Evolutionary conservation across 2,329 filamentous ascomycete species (phyloP), one percentile per base, ranked within the genome.

Genomic region (Colletotrichum gloeosporioides): DNA sequence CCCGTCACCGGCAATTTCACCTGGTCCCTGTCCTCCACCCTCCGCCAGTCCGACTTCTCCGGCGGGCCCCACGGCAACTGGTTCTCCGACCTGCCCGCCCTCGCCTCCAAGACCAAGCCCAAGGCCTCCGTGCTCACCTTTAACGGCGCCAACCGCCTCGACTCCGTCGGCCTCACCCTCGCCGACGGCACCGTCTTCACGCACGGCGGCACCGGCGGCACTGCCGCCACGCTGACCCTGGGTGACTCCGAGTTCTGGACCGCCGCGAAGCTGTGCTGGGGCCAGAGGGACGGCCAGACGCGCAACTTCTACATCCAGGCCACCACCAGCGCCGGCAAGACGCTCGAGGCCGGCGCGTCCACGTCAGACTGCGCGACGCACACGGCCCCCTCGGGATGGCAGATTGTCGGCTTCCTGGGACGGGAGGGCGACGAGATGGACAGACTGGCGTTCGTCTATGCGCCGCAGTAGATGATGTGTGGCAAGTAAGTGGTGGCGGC

Each of bases 1-100:
- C 92, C 92, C 2, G 85, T 94, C 71, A 84, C 87, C n/a, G 88
- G 90, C n/a, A 85, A 89, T 79, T 88, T 92, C 80, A 84, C 86
- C 78, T 88, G 88, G 87, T 76, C 83, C 18, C 79, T 84, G 10
- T 82, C 84, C 25, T 77, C 80, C 13, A 78, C 80, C 1, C 83
- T 89, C 55, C 85, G 85, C 62, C 86, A 89, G 81, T 89, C 87
- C 9, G 82, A 81, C 73, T 86, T 86, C 79, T 87, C 83, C 78
- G 90, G 90, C 53, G 89, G 89, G 1, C 84, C 87, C 6, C 84
- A 87, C 78, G 89, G 89, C 39, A 81, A 77, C 34, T 92, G 89
- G 89, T 92, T 90, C 83, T 91, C 87, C 79, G 91, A 92, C 78
- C 82, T 89, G n/a, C 79, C 85, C 18, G 77, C 83, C 5, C 79